Base-by-base conservation (phyloP, 768 basidiomycete genomes). In the Hygrocybe coccinea region DNA sequence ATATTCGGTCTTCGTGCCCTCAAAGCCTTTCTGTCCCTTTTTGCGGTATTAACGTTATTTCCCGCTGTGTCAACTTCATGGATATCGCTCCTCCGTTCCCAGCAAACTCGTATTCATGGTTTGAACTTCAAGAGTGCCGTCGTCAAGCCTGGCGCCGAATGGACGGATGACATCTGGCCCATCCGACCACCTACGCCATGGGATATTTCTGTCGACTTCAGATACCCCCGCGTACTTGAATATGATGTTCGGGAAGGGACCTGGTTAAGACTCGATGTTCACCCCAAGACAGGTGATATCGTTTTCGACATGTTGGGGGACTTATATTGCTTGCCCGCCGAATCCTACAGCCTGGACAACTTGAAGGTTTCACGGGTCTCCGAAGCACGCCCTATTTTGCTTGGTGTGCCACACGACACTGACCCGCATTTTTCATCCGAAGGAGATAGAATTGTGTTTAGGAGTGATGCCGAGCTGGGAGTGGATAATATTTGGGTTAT, bases 121-220 rank as follows among this genome's bases (percentile, higher is more conserved):
- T 15, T 29, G 29, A 29, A 8, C 29, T 4, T 29, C 29, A 4
- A 19, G 14, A 24, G 22, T 24, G 46, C 22, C 46, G 46, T 5
- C 22, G 17, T 24, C 46, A 14, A 25, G 3, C 11, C 21, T 15
- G 14, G 17, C 29, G 29, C 17, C 17, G 71, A 76, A 62, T 79
- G 76, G 76, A 54, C 73, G 56, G 78, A 79, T 62, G 66, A 87
- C 56, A 63, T 83, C 24, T 89, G 81, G 74, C 87, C 87, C 19
- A 67, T 86, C 22, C 84, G 85, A 34, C 70, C 73, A 25, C 80
- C 76, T 55, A 78, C 75, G 1, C 74, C 76, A 37, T 89, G 86
- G 85, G 87, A 89, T 63, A 88, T 89, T 57, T 87, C 86, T 19
- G 87, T 85, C 19, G 83, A 88, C 70, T 87, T 80, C 60, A 76